A percentile compares a stretch with the other conserved stretches of the same genome.
These are phyloP conservation scores for Beauveria scarabaeidicola DNA, from an alignment of 2,329 filamentous ascomycete species.

Conservation along the genomic window DNA sequence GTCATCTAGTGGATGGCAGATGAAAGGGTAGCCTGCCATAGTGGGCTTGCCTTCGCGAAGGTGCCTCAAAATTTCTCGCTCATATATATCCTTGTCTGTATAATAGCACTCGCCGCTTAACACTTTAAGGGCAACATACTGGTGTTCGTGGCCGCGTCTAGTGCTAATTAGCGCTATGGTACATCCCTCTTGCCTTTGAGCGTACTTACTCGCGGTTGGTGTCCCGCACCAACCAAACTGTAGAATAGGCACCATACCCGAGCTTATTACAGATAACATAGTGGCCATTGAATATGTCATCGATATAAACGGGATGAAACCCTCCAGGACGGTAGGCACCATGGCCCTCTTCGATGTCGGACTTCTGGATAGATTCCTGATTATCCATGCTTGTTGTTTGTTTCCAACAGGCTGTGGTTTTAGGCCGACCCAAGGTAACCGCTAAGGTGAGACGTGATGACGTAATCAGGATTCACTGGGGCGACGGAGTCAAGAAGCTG, in stretches of 20 bases:
- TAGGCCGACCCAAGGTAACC: not conserved
- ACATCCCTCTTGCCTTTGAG: not conserved
- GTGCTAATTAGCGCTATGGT: not conserved
- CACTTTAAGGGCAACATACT: constrained; percentile 21
- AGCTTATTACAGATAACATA: constrained; percentile 18
- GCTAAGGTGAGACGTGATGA: not conserved
- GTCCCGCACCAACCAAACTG: constrained; percentile 18
- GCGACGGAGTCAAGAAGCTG: too few relatives aligned
- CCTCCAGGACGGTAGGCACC: not conserved
- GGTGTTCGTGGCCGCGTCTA: not conserved
- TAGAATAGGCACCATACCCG: constrained; percentile 16
- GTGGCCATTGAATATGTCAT: not conserved
- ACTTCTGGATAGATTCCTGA: not conserved
- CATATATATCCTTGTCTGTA: constrained; percentile 12
- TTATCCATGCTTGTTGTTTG: not conserved
- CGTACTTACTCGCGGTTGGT: not conserved
- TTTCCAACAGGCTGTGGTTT: not conserved
- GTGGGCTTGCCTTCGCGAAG: constrained; percentile 13
- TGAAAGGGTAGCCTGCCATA: not conserved
- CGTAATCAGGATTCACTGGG: not conserved
- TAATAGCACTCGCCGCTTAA: constrained; percentile 15
- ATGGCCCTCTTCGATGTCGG: not conserved
- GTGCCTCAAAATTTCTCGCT: constrained; percentile 16
- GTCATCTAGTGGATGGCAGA: constrained; percentile 17
- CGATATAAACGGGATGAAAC: not conserved